These are phyloP conservation scores for Trichoderma arundinaceum DNA, from an alignment of 2,329 filamentous ascomycete genomes.

Conservation along the genomic window DNA sequence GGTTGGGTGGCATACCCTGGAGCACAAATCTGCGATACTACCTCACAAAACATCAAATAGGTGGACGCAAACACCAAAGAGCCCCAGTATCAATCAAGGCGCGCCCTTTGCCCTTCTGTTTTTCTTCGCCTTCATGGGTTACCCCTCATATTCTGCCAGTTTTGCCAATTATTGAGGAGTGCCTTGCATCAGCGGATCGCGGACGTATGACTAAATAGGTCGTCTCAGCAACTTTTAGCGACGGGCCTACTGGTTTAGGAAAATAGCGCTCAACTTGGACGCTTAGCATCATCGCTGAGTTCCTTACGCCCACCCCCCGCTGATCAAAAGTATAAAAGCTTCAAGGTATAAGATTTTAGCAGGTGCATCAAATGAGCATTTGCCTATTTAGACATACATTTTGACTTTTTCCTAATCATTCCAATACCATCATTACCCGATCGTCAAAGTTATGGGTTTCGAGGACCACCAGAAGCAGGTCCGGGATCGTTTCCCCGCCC, in stretches of 20 bases:
- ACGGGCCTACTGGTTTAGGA: neutral
- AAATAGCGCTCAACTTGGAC: conserved; percentile 3
- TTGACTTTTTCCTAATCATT: neutral
- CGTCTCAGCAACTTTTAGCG: neutral
- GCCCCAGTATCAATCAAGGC: neutral
- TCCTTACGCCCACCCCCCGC: neutral
- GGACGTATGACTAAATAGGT: neutral
- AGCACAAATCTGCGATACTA: neutral
- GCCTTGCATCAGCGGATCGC: neutral
- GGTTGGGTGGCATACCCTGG: neutral
- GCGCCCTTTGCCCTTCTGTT: neutral
- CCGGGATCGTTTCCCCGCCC: conserved; percentile 68
- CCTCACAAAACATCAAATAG: neutral
- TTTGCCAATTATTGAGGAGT: neutral
- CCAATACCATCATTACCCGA: neutral
- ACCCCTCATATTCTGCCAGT: neutral
- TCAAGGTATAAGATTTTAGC: neutral
- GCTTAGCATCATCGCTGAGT: neutral
- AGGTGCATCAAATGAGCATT: neutral
- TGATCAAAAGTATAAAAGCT: neutral
- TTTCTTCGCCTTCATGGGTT: neutral
- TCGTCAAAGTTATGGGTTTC: conserved; percentile 4
- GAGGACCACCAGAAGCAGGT: conserved; percentile 13
- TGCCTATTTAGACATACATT: no score
- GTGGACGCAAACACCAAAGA: neutral